A percentile compares a stretch with the other conserved stretches of the same genome.
These are phyloP conservation scores for Dysphania ambrosioides DNA, from an alignment of 148 eudicot species.

Conservation along the genomic window DNA sequence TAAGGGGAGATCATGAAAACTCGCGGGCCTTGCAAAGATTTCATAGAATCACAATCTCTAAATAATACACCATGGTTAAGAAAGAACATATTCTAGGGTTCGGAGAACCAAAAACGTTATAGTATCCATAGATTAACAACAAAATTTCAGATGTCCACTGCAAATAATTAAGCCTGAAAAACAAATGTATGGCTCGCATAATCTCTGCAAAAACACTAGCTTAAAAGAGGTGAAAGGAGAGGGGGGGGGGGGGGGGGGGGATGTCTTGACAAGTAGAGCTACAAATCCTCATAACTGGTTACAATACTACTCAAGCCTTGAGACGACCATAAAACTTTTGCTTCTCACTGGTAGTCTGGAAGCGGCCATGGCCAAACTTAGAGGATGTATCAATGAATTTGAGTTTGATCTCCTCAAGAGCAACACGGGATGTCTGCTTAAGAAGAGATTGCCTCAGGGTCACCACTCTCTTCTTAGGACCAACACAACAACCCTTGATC, in stretches of 20 bases:
- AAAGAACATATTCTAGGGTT: neutral
- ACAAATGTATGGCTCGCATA: constrained; percentile 15
- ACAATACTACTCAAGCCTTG: constrained; percentile 41
- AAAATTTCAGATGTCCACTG: constrained; percentile 20
- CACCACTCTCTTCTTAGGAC: constrained; percentile 89
- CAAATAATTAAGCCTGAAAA: neutral
- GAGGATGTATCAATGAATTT: constrained; percentile 94
- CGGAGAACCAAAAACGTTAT: neutral
- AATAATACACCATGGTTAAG: too few species aligned
- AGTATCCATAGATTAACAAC: constrained; percentile 3
- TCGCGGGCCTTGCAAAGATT: too few species aligned
- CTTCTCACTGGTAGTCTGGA: constrained; percentile 84
- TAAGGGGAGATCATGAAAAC: too few species aligned
- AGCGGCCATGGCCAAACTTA: constrained; percentile 91
- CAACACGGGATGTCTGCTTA: constrained; percentile 77
- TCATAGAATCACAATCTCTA: too few species aligned
- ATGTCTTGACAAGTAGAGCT: neutral
- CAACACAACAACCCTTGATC: constrained; percentile 83
- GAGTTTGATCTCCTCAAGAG: constrained; percentile 69
- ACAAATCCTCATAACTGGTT: neutral
- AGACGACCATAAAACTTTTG: constrained; percentile 44
- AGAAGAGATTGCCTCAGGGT: constrained; percentile 76
- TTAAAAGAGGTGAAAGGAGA: too few species aligned
- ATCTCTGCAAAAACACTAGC: constrained; percentile 16
- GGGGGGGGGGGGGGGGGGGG: neutral